Base-by-base conservation (phyloP, 495 filamentous ascomycete species). In the Astrothelium subdiscretum region DNA sequence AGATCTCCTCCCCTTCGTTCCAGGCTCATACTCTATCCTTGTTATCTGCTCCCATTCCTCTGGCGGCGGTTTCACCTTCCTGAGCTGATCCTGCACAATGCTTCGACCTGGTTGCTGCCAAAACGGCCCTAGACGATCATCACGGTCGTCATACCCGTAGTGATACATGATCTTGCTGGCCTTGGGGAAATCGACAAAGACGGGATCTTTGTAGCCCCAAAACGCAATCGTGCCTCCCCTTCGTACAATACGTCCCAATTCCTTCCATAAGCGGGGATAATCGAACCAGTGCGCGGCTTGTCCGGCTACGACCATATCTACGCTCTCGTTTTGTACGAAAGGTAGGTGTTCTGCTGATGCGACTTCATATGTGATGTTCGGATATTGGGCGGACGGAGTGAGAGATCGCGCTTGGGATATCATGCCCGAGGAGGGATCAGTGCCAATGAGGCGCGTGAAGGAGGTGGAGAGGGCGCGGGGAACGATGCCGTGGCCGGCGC, bases 211-310 rank as follows among this genome's bases (percentile, higher is more conserved):
- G 63, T 87, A 87, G 3, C 83, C 83, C 83, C 82, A 85, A 62
- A 81, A 81, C 0, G 82, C 81, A 15, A 87, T 57, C 4, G 81
- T 83, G 22, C 83, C 85, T 24, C 79, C 80, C 2, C 66, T 70
- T 48, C 80, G 75, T 4, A 87, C 64, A 1, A 84, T 75, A 8
- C 80, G 72, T 12, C 72, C 71, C 59, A 87, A 72, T 60, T 83
- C 82, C 4, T 75, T 75, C 78, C 81, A 87, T 10, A 79, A 74
- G 24, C 70, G 71, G 11, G 59, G 38, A 64, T 79, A 79, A 63
- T 85, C 75, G 68, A 87, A 86, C 85, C 83, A 87, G 67, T 87
- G 84, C 65, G 81, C 85, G 18, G 83, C 81, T 65, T 87, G 82
- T 3, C 78, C 85, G 4, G 84, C 76, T 11, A 84, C 78, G 4